Evolutionary conservation across 371 early-diverging fungal genomes (phyloP).

Genomic region (Rhizopus stolonifer): DNA sequence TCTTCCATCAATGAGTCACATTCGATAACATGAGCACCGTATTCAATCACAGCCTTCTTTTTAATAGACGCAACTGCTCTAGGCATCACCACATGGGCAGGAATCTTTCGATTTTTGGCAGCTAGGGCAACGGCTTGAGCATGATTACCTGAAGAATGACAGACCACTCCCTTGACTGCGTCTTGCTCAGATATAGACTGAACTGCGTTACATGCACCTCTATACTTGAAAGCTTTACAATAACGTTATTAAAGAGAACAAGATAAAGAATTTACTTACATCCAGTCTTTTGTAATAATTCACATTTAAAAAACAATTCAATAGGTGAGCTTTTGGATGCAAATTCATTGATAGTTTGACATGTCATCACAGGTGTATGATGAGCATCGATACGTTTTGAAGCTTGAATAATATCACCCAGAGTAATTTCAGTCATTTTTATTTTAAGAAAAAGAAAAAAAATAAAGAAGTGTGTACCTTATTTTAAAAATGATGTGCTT

Average conservation of each 20-base stretch:
- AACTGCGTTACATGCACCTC: constrained; percentile 59
- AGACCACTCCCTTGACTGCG: constrained; percentile 43
- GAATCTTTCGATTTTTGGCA: constrained; percentile 40
- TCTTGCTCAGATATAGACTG: constrained; percentile 25
- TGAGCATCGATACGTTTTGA: constrained; percentile 47
- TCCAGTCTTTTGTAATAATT: constrained; percentile 58
- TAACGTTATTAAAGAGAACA: no score
- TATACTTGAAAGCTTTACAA: constrained; percentile 55
- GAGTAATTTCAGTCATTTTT: constrained; percentile 18
- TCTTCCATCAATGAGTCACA: constrained; percentile 35
- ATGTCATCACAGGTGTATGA: constrained; percentile 53
- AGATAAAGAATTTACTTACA: constrained; percentile 44
- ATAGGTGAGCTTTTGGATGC: constrained; percentile 21
- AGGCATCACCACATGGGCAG: constrained; percentile 59
- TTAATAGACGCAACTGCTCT: constrained; percentile 49
- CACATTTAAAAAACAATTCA: constrained; percentile 59
- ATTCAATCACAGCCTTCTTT: constrained; percentile 49
- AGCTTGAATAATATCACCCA: constrained; percentile 44
- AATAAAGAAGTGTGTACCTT: neutral
- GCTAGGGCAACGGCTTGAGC: constrained; percentile 54
- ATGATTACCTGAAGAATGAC: constrained; percentile 52
- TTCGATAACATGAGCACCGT: constrained; percentile 54
- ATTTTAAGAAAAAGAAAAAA: neutral
- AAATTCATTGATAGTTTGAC: constrained; percentile 28
- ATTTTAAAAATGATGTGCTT: no score